Evolutionary conservation across 441 rosid genomes (phyloP).

Genomic region (Populus hybrid): DNA sequence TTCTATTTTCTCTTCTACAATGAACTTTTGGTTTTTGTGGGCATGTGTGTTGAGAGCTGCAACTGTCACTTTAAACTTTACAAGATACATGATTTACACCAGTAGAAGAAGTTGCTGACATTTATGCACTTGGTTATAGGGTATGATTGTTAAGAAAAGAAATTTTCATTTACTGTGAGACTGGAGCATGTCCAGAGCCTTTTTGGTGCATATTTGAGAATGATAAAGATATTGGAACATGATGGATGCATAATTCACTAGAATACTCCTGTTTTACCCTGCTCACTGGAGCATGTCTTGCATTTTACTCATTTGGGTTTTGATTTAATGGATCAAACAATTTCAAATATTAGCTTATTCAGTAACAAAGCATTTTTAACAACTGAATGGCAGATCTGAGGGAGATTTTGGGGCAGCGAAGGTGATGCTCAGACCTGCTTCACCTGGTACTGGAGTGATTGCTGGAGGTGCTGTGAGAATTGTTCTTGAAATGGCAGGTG

Average conservation of each 20-base stretch:
- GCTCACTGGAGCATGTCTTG: not conserved
- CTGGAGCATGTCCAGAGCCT: not conserved
- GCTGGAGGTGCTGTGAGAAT: slow-evolving; percentile 95
- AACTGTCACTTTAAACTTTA: not conserved
- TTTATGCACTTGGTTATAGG: not conserved
- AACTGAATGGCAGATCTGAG: slow-evolving; percentile 54
- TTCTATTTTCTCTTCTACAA: not conserved
- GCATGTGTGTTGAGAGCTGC: not conserved
- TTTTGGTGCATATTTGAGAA: not conserved
- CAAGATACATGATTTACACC: not conserved
- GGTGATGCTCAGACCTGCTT: slow-evolving; percentile 98
- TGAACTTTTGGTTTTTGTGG: not conserved
- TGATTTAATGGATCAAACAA: not conserved
- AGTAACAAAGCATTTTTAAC: not conserved
- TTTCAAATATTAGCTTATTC: not conserved
- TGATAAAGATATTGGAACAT: not conserved
- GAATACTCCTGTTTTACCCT: not conserved
- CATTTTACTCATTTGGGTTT: not conserved
- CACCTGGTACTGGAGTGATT: slow-evolving; percentile 94
- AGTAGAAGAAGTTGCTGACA: not conserved
- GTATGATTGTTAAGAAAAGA: not conserved
- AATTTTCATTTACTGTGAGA: not conserved
- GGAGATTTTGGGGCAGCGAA: slow-evolving; percentile 89
- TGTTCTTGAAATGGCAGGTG: slow-evolving; percentile 95
- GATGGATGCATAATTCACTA: not conserved